Base-by-base conservation (phyloP, 768 basidiomycete species). In the Suillus ampliporus region DNA sequence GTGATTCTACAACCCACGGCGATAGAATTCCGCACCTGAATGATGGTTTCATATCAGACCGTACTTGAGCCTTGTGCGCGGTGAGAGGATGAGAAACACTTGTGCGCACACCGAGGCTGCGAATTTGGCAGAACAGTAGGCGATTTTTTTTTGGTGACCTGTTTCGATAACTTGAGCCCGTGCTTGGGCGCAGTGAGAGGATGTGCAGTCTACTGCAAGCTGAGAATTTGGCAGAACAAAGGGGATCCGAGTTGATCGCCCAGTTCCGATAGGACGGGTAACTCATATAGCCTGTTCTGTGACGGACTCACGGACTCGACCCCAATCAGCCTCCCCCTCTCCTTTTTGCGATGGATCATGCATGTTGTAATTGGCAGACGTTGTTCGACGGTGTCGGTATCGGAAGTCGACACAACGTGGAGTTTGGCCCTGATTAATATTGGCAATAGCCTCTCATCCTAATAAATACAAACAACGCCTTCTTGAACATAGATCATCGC, bases 401-500 rank as follows among this genome's bases (percentile, higher is more conserved):
- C n/a, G n/a, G 31, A 31, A 31, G 31, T 31, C 31, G 31, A n/a
- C 23, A 21, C 8, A 26, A 8, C 47, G 17, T 17, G 4, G n/a
- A 3, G 28, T 51, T 51, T 51, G 31, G 19, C 3, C 50, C 50
- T 34, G 11, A 51, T 51, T n/a, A n/a, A n/a, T n/a, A n/a, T n/a
- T 51, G 50, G 50, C 50, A 51, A 51, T n/a, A 11, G 50, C 50
- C 19, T 51, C 28, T 51, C 28, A 54, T 50, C 38, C 26, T 54
- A 53, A 60, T 9, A 60, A 26, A 57, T 14, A 59, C 60, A 61
- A 54, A 41, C 56, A 38, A 61, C 53, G 23, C 37, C 9, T 38
- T 26, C 67, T 65, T 13, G 38, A 51, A 0, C 23, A 59, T 14
- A 10, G 34, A 31, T 38, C 35, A 5, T 58, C n/a, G n/a, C n/a